Conservation (phyloP, 768 basidiomycete species). For the Boletus fagicola region DNA sequence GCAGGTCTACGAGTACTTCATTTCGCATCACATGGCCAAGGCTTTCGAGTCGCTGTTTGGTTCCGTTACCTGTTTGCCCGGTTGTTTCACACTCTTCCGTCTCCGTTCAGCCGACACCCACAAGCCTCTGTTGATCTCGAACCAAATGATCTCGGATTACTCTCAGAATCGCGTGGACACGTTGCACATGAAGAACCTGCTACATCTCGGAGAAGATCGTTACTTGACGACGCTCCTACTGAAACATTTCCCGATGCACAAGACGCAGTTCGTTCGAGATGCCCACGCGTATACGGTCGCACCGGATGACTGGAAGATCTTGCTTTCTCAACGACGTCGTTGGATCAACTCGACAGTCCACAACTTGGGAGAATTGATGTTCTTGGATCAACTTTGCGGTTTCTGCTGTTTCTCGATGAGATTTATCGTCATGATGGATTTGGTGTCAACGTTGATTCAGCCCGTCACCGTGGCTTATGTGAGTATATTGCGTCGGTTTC, state of each 20-base stretch:
- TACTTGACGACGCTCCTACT: slow-evolving; percentile 94
- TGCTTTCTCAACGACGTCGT: slow-evolving; percentile 94
- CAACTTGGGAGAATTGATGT: slow-evolving; percentile 90
- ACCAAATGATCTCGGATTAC: slow-evolving; percentile 88
- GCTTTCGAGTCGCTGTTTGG: slow-evolving; percentile 97
- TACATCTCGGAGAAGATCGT: slow-evolving; percentile 98
- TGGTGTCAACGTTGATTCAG: slow-evolving; percentile 81
- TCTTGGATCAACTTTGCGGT: slow-evolving; percentile 87
- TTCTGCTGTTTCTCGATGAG: slow-evolving; percentile 99
- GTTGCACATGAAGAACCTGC: slow-evolving; percentile 96
- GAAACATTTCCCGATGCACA: slow-evolving; percentile 92
- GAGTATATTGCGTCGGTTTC: slow-evolving; percentile 37
- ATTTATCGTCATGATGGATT: slow-evolving; percentile 95
- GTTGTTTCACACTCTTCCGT: slow-evolving; percentile 98
- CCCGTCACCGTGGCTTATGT: slow-evolving; percentile 90
- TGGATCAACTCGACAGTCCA: slow-evolving; percentile 99
- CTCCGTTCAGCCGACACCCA: slow-evolving; percentile 92
- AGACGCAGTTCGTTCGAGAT: slow-evolving; percentile 94
- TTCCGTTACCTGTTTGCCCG: slow-evolving; percentile 96
- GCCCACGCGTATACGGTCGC: slow-evolving; percentile 94
- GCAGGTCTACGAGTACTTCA: slow-evolving; percentile 99
- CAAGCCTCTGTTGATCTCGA: slow-evolving; percentile 91
- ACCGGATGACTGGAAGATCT: slow-evolving; percentile 91
- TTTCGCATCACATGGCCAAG: slow-evolving; percentile 98
- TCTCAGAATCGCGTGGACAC: slow-evolving; percentile 97